phyloP scores from a whole-genome alignment of 1,284 basidiomycete species.

The Heterobasidion parviporum region DNA sequence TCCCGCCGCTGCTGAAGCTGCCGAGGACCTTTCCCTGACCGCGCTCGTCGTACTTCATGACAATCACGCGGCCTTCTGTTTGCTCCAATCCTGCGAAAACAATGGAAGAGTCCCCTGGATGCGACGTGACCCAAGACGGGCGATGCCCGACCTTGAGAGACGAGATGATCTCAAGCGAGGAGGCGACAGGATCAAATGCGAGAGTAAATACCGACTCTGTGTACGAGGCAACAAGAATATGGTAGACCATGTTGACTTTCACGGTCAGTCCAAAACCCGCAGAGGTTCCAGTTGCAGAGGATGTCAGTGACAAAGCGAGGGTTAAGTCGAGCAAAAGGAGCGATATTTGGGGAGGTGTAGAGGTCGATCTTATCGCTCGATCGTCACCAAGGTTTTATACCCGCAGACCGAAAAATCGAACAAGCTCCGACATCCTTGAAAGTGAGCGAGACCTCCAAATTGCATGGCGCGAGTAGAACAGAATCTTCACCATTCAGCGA shows the following conservation, averaged over 20 bases:
- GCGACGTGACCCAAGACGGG: constrained; percentile 62
- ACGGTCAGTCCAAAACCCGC: neutral
- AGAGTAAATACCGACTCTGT: constrained; percentile 49
- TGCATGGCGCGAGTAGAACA: no score
- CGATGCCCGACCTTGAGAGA: constrained; percentile 46
- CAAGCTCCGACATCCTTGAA: neutral
- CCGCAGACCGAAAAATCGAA: neutral
- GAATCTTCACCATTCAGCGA: no score
- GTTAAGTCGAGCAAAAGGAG: no score
- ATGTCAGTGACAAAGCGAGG: neutral
- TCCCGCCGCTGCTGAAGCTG: constrained; percentile 42
- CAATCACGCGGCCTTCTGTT: constrained; percentile 46
- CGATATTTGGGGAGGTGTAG: neutral
- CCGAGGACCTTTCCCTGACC: constrained; percentile 39
- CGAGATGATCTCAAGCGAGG: constrained; percentile 35
- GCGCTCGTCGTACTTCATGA: constrained; percentile 36
- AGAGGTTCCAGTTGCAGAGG: neutral
- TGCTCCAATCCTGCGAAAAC: constrained; percentile 52
- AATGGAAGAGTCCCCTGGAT: constrained; percentile 45
- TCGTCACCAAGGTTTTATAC: neutral
- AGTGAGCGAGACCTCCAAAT: no score
- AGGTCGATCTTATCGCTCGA: neutral
- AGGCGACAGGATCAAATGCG: constrained; percentile 25
- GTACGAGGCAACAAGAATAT: constrained; percentile 60
- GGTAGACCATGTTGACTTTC: constrained; percentile 20